Conservation (phyloP, 169 alveolate genomes). For the Plasmodium billcollinsi region DNA sequence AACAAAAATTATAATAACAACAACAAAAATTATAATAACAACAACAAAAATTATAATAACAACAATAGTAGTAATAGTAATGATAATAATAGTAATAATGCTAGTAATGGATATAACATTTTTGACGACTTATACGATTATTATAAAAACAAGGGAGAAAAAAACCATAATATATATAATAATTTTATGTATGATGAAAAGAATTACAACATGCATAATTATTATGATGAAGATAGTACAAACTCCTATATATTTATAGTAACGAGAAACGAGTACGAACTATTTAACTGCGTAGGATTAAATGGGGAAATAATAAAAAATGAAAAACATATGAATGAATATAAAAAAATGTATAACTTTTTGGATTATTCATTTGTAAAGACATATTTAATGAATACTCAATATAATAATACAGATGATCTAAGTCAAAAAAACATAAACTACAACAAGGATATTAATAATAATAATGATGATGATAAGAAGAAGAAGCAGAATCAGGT, state of each 20-base stretch:
- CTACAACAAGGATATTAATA: neutral
- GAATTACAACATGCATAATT: constrained; percentile 39
- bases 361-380: constrained; percentile 21
- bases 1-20: neutral
- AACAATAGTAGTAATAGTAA: neutral
- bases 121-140: neutral
- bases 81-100: neutral
- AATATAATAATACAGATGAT: neutral
- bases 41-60: neutral
- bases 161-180: neutral
- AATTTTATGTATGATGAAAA: constrained; percentile 37
- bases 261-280: constrained; percentile 50
- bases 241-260: constrained; percentile 45
- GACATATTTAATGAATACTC: constrained; percentile 5
- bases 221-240: constrained; percentile 58
- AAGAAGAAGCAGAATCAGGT: neutral
- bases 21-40: neutral
- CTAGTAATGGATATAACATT: neutral
- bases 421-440: neutral
- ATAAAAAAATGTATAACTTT: constrained; percentile 64
- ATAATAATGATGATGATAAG: neutral
- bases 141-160: neutral
- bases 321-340: constrained; percentile 47
- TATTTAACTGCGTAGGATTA: constrained; percentile 67
- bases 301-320: constrained; percentile 76